A percentile compares a stretch with the other conserved stretches of the same genome.
Evolutionary conservation across 1,139 yeast species (phyloP).

Genomic region (Pichia sp.): DNA sequence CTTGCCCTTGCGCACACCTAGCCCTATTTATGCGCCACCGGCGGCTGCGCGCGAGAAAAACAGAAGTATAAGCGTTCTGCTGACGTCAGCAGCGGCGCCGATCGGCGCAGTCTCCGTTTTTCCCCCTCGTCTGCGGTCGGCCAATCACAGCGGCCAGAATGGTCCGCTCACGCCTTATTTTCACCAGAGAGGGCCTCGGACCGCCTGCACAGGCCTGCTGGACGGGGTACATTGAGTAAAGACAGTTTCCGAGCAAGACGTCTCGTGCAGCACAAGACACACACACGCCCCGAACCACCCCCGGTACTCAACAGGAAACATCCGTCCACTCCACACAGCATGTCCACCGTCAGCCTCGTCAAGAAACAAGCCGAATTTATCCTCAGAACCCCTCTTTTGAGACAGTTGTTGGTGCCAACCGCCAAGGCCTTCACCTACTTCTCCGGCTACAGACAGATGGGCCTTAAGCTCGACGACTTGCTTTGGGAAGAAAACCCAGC

Average conservation of each 20-base stretch:
- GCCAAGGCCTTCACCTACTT: conserved; percentile 68
- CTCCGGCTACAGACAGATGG: conserved; percentile 92
- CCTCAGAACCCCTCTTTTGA: conserved; percentile 72
- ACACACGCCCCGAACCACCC: no score
- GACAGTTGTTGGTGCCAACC: conserved; percentile 71
- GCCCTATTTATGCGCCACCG: no score
- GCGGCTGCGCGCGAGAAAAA: no score
- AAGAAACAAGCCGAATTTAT: conserved; percentile 79
- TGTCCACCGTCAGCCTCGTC: conserved; percentile 78
- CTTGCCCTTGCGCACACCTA: background rate
- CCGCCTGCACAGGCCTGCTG: background rate
- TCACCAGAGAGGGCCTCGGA: background rate
- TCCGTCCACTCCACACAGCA: conserved; percentile 21
- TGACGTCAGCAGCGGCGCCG: conserved; percentile 6
- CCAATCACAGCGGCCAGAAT: conserved; percentile 11
- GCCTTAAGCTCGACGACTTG: conserved; percentile 83
- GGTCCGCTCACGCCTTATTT: conserved; percentile 1
- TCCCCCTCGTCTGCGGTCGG: background rate
- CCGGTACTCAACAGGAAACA: no score
- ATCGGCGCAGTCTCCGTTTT: conserved; percentile 7
- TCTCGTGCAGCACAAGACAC: no score
- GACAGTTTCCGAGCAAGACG: no score
- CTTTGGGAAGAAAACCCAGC: conserved; percentile 82
- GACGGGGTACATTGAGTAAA: no score
- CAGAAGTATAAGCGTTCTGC: no score